Evolutionary conservation across 129 eudicot genomes (phyloP).

Genomic region (Artemisia tridentata): DNA sequence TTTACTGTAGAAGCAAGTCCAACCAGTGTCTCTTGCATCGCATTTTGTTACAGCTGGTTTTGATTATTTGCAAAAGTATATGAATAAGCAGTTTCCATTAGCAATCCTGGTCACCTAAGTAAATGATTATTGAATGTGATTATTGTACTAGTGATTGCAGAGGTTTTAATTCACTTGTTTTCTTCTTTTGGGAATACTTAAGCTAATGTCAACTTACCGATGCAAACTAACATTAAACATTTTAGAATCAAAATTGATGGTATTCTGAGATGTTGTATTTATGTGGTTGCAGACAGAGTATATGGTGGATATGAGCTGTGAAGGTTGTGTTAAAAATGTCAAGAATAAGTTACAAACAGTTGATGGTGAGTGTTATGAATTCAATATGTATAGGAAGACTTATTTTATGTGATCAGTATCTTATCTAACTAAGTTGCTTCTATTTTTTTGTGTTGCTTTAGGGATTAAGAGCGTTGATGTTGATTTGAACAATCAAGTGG

Average conservation of each 20-base stretch:
- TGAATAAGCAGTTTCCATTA: too few species aligned
- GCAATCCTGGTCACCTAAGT: too few species aligned
- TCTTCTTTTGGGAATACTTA: not conserved
- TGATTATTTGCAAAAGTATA: too few species aligned
- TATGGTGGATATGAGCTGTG: constrained; percentile 97
- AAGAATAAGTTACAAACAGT: constrained; percentile 69
- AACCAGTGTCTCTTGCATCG: too few species aligned
- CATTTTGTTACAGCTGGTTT: too few species aligned
- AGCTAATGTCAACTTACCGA: not conserved
- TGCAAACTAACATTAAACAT: not conserved
- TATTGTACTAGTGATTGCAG: too few species aligned
- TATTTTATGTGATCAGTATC: constrained; percentile 1
- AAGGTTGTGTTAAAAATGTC: constrained; percentile 86
- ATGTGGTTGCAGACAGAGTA: constrained; percentile 74
- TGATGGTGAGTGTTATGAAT: constrained; percentile 45
- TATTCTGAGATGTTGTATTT: constrained; percentile 12
- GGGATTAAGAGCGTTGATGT: constrained; percentile 83
- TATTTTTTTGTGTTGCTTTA: constrained; percentile 18
- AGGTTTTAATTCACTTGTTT: too few species aligned
- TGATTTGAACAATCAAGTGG: constrained; percentile 91
- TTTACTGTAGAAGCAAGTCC: too few species aligned
- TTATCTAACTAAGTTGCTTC: not conserved
- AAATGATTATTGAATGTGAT: too few species aligned
- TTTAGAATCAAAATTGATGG: not conserved
- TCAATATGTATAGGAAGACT: not conserved